Evolutionary conservation across 345 rosid species (phyloP).

Genomic region (Trapa incisa): DNA sequence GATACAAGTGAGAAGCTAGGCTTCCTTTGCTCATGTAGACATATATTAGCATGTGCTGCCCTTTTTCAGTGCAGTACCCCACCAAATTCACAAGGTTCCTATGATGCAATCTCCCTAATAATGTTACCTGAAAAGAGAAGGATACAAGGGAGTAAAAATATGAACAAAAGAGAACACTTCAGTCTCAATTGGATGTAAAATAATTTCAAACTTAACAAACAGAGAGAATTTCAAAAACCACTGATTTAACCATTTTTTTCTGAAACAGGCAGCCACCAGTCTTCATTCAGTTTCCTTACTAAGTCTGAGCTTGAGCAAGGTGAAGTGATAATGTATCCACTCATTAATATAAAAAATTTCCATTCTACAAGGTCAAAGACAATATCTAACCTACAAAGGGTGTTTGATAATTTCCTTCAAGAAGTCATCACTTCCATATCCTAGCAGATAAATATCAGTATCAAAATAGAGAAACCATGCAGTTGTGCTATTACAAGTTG

Average conservation of each 20-base stretch:
- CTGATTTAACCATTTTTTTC: background rate
- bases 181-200: background rate
- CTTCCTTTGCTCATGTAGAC: constrained; percentile 97
- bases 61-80: constrained; percentile 95
- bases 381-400: background rate
- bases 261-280: background rate
- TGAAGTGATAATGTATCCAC: background rate
- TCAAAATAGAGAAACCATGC: background rate
- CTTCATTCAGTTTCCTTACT: background rate
- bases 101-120: constrained; percentile 94
- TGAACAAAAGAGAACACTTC: background rate
- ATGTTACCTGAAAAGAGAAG: constrained; percentile 51
- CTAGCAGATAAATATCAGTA: background rate
- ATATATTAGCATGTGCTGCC: constrained; percentile 86
- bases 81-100: constrained; percentile 89
- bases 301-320: background rate
- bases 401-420: background rate
- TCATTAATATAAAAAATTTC: background rate
- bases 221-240: background rate
- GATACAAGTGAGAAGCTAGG: constrained; percentile 81
- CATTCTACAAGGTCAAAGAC: background rate
- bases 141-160: background rate
- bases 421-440: background rate
- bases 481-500: background rate
- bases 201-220: background rate